Evolutionary conservation across 2,329 filamentous ascomycete genomes (phyloP), one percentile per base, ranked within the genome.

Genomic region (Fusarium piperis): DNA sequence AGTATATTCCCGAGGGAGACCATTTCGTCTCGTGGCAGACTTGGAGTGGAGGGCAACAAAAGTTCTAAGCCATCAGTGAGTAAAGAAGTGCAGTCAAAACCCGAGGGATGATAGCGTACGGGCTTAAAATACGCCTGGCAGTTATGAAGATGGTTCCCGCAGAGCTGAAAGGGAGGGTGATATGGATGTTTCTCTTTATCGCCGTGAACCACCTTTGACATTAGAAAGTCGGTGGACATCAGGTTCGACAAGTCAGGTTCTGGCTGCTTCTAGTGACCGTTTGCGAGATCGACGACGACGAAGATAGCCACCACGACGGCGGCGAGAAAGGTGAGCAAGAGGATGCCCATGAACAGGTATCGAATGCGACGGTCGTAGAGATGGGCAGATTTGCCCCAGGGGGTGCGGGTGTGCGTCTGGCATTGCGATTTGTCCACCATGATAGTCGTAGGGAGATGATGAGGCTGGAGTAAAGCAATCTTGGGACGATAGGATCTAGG

Each of bases 371-470:
- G 62, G 53, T 78, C 63, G 72, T 74, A 76, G 28, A 68, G 70
- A 51, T 79, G 78, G 16, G 68, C 41, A 23, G 59, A 62, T 28
- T 48, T 57, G 5, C 77, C 76, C 77, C 78, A 79, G 18, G 76
- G 74, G 6, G 64, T 78, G 44, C 77, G 77, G 18, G 78, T 79
- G 63, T 79, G 78, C 6, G 77, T 58, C 58, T 68, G 76, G 51
- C 78, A 79, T 66, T 79, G 78, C 7, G 62, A 52, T 36, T 71
- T 74, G 57, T 76, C 68, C 28, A 72, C 59, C 70, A 79, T 78
- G 33, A 48, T 53, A 55, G 56, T 26, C 12, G 38, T 35, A 46
- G 38, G 33, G 23, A 13, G 41, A 51, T 16, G 18, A 18, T 26
- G n/a, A 32, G 16, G 26, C 35, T 62, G 13, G 8, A 53, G 15